These are phyloP conservation scores for Coniophora puteana DNA, from an alignment of 1,284 basidiomycete species.

Conservation along the genomic window DNA sequence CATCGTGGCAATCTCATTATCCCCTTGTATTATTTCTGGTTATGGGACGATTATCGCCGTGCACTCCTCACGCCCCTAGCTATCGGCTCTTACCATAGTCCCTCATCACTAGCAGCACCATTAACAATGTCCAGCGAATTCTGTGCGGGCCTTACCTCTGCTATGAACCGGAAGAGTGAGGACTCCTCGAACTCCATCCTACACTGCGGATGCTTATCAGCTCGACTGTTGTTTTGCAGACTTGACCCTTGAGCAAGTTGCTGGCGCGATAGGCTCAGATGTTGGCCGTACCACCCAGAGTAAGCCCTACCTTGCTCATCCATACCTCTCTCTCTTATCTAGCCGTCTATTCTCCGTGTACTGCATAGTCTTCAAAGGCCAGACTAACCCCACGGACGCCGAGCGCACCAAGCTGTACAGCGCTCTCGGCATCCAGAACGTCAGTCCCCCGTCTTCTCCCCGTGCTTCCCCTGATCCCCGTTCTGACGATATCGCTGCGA, in stretches of 20 bases:
- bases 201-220: not conserved
- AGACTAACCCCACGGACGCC: conserved; percentile 35
- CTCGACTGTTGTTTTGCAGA: conserved; percentile 32
- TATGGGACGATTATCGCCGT: too few species aligned
- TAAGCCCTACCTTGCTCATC: conserved; percentile 27
- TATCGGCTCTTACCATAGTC: not conserved
- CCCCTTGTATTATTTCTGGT: too few species aligned
- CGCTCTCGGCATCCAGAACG: conserved; percentile 38
- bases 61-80: too few species aligned
- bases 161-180: conserved; percentile 46
- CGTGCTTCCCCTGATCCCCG: too few species aligned
- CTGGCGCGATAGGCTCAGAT: conserved; percentile 34
- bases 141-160: conserved; percentile 53
- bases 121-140: conserved; percentile 40
- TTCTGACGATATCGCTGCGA: too few species aligned
- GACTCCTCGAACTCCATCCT: not conserved
- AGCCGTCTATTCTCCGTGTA: too few species aligned
- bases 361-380: conserved; percentile 49
- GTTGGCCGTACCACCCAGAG: conserved; percentile 50
- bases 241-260: conserved; percentile 43
- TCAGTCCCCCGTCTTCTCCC: conserved; percentile 7
- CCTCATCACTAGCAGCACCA: conserved; percentile 9
- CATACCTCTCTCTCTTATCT: too few species aligned
- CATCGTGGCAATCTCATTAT: too few species aligned
- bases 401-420: conserved; percentile 53